Evolutionary conservation across 352 stramenopile species (phyloP).

Genomic region (Thalassiosira mediterranea): DNA sequence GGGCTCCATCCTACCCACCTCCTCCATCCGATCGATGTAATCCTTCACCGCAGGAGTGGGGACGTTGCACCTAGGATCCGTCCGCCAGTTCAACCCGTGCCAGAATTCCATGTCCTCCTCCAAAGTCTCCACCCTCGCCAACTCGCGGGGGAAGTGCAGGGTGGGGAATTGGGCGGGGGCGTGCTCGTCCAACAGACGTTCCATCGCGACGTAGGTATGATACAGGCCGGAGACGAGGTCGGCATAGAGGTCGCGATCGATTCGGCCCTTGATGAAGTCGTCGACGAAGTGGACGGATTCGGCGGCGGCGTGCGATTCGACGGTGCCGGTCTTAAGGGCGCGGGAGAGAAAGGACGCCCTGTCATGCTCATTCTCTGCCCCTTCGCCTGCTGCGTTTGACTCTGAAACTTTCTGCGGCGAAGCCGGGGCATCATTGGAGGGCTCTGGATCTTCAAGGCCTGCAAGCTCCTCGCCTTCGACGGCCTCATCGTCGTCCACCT

Average conservation of each 20-base stretch:
- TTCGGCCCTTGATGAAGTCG: slow-evolving; percentile 84
- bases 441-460: slow-evolving; percentile 1
- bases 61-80: slow-evolving; percentile 4
- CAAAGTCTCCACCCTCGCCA: slow-evolving; percentile 55
- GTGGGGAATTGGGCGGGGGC: slow-evolving; percentile 59
- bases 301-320: slow-evolving; percentile 80
- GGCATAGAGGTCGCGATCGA: slow-evolving; percentile 79
- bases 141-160: slow-evolving; percentile 78
- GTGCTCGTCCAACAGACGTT: slow-evolving; percentile 66
- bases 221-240: slow-evolving; percentile 79
- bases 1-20: slow-evolving; percentile 65
- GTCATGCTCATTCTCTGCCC: neutral
- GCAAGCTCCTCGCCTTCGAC: neutral
- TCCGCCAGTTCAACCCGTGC: slow-evolving; percentile 43
- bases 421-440: neutral
- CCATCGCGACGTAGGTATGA: slow-evolving; percentile 81
- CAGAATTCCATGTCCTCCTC: slow-evolving; percentile 81
- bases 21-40: slow-evolving; percentile 80
- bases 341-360: slow-evolving; percentile 61
- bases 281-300: slow-evolving; percentile 87
- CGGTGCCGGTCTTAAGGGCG: slow-evolving; percentile 83
- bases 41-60: slow-evolving; percentile 73
- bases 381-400: neutral
- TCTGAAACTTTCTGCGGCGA: neutral
- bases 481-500: slow-evolving; percentile 13